These are phyloP conservation scores for Paramarasmius palmivorus DNA, from an alignment of 1,284 basidiomycete species.

Conservation along the genomic window DNA sequence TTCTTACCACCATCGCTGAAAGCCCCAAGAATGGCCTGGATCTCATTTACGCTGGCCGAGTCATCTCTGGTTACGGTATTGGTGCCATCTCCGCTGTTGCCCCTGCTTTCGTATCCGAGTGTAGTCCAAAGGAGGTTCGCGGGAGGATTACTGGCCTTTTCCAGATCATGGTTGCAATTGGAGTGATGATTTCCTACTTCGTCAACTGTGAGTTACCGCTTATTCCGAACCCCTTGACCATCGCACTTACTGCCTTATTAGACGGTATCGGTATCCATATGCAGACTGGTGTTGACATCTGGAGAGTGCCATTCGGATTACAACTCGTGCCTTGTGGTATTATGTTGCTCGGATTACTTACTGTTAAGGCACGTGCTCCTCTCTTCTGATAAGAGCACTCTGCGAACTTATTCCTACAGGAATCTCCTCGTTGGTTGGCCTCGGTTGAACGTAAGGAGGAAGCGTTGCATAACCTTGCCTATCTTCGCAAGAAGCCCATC, in stretches of 20 bases:
- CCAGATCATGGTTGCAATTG: slow-evolving; percentile 54
- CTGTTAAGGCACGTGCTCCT: slow-evolving; percentile 48
- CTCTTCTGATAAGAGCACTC: slow-evolving; percentile 23
- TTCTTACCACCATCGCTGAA: slow-evolving; percentile 30
- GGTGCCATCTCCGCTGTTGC: slow-evolving; percentile 57
- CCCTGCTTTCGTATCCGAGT: slow-evolving; percentile 68
- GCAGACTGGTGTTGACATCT: slow-evolving; percentile 47
- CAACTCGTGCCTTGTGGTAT: slow-evolving; percentile 80
- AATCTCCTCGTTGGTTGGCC: slow-evolving; percentile 57
- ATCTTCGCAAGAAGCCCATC: slow-evolving; percentile 43
- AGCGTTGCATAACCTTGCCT: slow-evolving; percentile 41
- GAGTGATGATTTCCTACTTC: slow-evolving; percentile 77
- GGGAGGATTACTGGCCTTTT: slow-evolving; percentile 63
- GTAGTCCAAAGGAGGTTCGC: slow-evolving; percentile 62
- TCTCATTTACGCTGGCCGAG: slow-evolving; percentile 64
- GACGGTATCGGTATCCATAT: slow-evolving; percentile 64
- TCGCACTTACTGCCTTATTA: slow-evolving; percentile 26
- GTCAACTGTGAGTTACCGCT: slow-evolving; percentile 57
- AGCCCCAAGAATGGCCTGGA: slow-evolving; percentile 41
- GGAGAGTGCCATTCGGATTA: slow-evolving; percentile 76
- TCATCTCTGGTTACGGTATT: slow-evolving; percentile 55
- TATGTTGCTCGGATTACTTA: slow-evolving; percentile 72
- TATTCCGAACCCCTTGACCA: too few species aligned
- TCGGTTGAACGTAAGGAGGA: slow-evolving; percentile 40
- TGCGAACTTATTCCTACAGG: slow-evolving; percentile 65